phyloP scores from a whole-genome alignment of 208 protist species.

The Naegleria fowleri region DNA sequence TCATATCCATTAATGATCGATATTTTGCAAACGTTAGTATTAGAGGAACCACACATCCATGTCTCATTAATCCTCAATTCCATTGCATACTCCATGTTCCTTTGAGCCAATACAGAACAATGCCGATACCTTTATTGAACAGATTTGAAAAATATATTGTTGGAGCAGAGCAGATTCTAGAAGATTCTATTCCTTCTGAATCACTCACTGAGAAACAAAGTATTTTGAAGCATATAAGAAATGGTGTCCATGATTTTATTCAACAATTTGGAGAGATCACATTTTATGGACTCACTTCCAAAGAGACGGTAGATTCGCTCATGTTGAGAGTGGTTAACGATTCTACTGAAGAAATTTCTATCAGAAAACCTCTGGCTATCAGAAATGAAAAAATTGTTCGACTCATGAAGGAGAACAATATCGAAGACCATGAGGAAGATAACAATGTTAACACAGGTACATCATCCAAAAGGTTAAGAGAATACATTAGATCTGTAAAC shows the following conservation, averaged over 20 bases:
- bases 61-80: conserved; percentile 45
- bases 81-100: conserved; percentile 48
- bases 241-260: conserved; percentile 34
- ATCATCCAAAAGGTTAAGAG: neutral
- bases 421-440: neutral
- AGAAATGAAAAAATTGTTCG: neutral
- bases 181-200: neutral
- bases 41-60: conserved; percentile 33
- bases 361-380: neutral
- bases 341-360: neutral
- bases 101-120: conserved; percentile 6
- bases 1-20: neutral
- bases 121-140: conserved; percentile 47
- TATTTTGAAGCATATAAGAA: neutral
- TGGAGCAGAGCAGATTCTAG: neutral
- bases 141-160: conserved; percentile 47
- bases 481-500: conserved; percentile 28
- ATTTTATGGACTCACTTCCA: conserved; percentile 23
- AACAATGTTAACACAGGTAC: neutral
- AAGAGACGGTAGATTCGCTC: conserved; percentile 25
- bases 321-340: neutral
- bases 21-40: conserved; percentile 44
- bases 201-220: neutral
- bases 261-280: conserved; percentile 4
- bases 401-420: neutral